Evolutionary conservation across 2,329 filamentous ascomycete species (phyloP), one percentile per base, ranked within the genome.

Genomic region (Fusarium kyushuense): DNA sequence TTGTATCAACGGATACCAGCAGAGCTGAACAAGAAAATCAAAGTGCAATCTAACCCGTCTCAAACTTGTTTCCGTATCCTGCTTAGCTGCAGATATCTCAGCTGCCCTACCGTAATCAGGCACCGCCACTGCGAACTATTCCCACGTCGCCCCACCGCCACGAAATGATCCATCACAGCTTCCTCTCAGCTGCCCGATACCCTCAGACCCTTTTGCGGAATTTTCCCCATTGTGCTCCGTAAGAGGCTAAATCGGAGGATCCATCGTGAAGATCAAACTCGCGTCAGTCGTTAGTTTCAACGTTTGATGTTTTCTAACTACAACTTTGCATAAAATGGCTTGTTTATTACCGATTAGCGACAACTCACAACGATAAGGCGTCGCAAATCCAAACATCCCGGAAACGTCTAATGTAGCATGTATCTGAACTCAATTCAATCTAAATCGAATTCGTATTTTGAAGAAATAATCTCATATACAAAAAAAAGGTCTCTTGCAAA

Each of bases 91-190:
- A 23, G 13, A 49, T 38, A 49, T 16, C 56, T 49, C 58, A 54
- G 54, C 56, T 62, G 19, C 32, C 42, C 29, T 40, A 29, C 38
- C 23, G 29, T 38, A 49, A 48, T 35, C 47, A 27, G 49, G 25
- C 40, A 35, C 55, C 25, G 46, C 42, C 52, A 58, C 32, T 25
- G 8, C 32, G 16, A 38, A 49, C 54, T 45, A 63, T 51, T 66
- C 13, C 40, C 48, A 56, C 59, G 30, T 42, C 45, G 47, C 46
- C 65, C 65, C 61, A 38, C 65, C 65, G 62, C 66, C 65, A 69
- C 65, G 29, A 68, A 65, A 68, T 68, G 33, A 49, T 48, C 42
- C 42, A 45, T 42, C 40, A 25, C 16, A 23, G 38, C 13, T 23
- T 25, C 4, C 14, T 33, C 14, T 36, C 32, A 38, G 47, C n/a